Base-by-base conservation (phyloP, 345 rosid species). In the Populus tremula region DNA sequence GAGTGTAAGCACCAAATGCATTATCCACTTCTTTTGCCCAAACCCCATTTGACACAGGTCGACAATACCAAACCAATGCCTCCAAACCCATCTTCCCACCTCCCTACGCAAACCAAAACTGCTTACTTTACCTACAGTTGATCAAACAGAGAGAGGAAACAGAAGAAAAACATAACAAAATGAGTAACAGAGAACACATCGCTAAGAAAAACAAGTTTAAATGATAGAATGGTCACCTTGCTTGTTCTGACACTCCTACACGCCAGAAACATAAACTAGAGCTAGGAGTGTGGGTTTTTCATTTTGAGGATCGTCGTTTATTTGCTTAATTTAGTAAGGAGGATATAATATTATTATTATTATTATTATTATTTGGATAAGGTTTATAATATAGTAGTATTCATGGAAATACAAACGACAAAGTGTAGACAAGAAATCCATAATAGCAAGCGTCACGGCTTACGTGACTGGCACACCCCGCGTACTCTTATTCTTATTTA, bases 1-100 rank as follows among this genome's bases (percentile, higher is more conserved):
- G 85, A 1, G 77, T 82, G 71, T 78, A 82, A 4, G 85, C 85
- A 38, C 85, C 85, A 56, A 78, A 78, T 65, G 82, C 79, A 56
- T 64, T 70, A 20, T 78, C 77, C 74, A 75, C 73, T 78, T 75
- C 54, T 70, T 71, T 78, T 33, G 56, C 76, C 85, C 85, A 82
- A 69, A 78, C 67, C 50, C 82, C 85, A 75, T 78, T 67, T 27
- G 68, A 59, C 66, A 71, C 56, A 27, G 85, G 85, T 82, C 73
- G 56, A 49, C 85, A 82, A 33, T 82, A 82, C 85, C 82, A 82
- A 33, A 70, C 56, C 59, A 82, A 65, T 47, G 82, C 59, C 67
- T 59, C 67, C 74, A 53, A 18, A 45, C 50, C 81, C 80, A 73
- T 81, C 67, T 38, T 72, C 12, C 71, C 75, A 47, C 59, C 70